Evolutionary conservation across 164 flowering plant genomes (phyloP), one percentile per base, ranked within the genome.

Genomic region (Dillenia turbinata): DNA sequence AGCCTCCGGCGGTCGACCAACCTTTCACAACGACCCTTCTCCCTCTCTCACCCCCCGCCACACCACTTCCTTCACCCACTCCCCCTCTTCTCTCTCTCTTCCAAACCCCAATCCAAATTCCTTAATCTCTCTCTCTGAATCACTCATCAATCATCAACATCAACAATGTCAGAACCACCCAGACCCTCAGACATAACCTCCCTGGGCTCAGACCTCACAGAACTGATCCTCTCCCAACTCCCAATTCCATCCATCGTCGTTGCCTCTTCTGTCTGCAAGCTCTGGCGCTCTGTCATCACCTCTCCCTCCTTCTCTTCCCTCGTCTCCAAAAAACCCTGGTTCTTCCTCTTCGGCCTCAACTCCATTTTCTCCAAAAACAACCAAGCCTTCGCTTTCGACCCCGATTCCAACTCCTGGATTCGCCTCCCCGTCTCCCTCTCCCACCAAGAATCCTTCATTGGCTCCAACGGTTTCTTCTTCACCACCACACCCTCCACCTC

Each of bases 321-420:
- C 59, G 58, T 64, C 49, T 71, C 74, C 33, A 59, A 66, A 63
- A 70, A 63, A 57, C 86, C 89, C 8, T 84, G 88, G 86, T 76
- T 87, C 77, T 85, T 87, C 76, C 73, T 87, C 65, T 78, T 61
- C 62, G 89, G 88, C 15, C 76, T 73, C 11, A 86, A 81, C 79
- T 83, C 77, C 65, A 73, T 80, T 61, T 73, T 78, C 69, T 54
- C 70, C 63, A 74, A 72, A 63, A 81, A 77, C 65, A 79, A 82
- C 73, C 92, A 84, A 68, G 73, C 83, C n/a, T 85, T 87, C 62
- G 93, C 86, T 11, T 87, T 77, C 67, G 86, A 83, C 58, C 93
- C 93, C 1, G 69, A 76, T 17, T 74, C 85, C 47, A 24, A 74
- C 52, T 60, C 68, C 40, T 87, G 89, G 93, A 68, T 83, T 62